Evolutionary conservation across 1,139 yeast genomes (phyloP).

Genomic region (Magnusiomyces ingens): DNA sequence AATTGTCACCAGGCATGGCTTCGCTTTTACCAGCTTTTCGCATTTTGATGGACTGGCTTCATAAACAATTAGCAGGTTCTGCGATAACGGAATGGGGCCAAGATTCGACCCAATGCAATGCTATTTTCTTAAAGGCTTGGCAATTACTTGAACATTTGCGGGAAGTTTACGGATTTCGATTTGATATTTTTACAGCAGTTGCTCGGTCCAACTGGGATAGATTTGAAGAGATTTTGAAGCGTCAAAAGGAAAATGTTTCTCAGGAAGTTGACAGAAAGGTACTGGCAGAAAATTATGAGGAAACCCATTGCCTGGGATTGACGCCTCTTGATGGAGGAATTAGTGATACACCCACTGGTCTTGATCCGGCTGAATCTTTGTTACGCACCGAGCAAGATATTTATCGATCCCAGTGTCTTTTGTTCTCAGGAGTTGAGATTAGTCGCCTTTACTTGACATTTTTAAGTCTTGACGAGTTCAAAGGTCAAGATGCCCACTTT

Average conservation of each 20-base stretch:
- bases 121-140: slow-evolving; percentile 2
- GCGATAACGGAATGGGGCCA: slow-evolving; percentile 9
- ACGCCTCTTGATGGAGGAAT: slow-evolving; percentile 15
- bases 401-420: slow-evolving; percentile 14
- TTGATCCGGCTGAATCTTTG: slow-evolving; percentile 1
- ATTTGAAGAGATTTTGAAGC: slow-evolving; percentile 11
- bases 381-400: slow-evolving; percentile 7
- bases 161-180: slow-evolving; percentile 11
- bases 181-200: slow-evolving; percentile 15
- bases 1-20: background rate
- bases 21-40: slow-evolving; percentile 11
- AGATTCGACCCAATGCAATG: slow-evolving; percentile 5
- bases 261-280: background rate
- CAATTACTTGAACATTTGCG: slow-evolving; percentile 11
- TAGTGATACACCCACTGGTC: slow-evolving; percentile 15
- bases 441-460: slow-evolving; percentile 10
- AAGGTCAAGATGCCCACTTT: slow-evolving; percentile 9
- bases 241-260: slow-evolving; percentile 4
- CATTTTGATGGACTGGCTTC: slow-evolving; percentile 14
- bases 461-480: slow-evolving; percentile 13
- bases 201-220: slow-evolving; percentile 14
- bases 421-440: slow-evolving; percentile 15
- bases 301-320: slow-evolving; percentile 14
- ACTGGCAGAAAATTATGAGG: slow-evolving; percentile 12
- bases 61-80: slow-evolving; percentile 10